Evolutionary conservation across 148 eudicot genomes (phyloP), one percentile per base, ranked within the genome.

Genomic region (Silene conica): DNA sequence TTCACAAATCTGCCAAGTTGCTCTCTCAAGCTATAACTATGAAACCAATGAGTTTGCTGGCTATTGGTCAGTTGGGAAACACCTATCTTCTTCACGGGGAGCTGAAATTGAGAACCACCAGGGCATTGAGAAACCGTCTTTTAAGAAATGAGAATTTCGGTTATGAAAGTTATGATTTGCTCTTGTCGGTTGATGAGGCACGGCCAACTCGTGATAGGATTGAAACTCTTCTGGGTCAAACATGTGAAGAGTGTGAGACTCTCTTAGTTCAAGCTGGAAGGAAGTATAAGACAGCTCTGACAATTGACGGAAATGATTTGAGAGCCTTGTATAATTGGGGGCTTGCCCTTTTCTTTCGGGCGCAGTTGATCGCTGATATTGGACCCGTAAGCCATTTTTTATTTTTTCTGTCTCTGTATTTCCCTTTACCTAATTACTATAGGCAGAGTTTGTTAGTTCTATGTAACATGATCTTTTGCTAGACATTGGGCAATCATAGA

Each of bases 271-370:
- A 88, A 77, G 97, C 98, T 0, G 98, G 98, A 80, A 90, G 90
- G 79, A 87, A 80, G 66, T 95, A 92, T 75, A 85, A 87, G 73
- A 67, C 83, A 72, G 98, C 98, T 41, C 77, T 92, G 80, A 83
- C 98, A 26, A 90, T 95, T 74, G 98, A 95, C 74, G 89, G 93
- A 71, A 86, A 84, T 82, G 98, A 95, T 78, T 82, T 89, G 79
- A 87, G 93, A 88, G 96, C 98, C 48, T 76, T 95, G 77, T 92
- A 95, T 81, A 95, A 95, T 57, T 95, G 98, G 98, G 98, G 98
- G 38, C 96, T 95, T 60, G 97, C 98, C 26, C 89, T 95, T 56
- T 86, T 85, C 43, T 95, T 92, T 74, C 96, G 97, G 59, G 98
- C 96, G 11, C 97, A 90, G 73, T 86, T 95, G 77, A 86, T 95